A percentile compares a stretch with the other conserved stretches of the same genome.
Evolutionary conservation across 129 eudicot genomes (phyloP).

Genomic region (Erigeron canadensis): DNA sequence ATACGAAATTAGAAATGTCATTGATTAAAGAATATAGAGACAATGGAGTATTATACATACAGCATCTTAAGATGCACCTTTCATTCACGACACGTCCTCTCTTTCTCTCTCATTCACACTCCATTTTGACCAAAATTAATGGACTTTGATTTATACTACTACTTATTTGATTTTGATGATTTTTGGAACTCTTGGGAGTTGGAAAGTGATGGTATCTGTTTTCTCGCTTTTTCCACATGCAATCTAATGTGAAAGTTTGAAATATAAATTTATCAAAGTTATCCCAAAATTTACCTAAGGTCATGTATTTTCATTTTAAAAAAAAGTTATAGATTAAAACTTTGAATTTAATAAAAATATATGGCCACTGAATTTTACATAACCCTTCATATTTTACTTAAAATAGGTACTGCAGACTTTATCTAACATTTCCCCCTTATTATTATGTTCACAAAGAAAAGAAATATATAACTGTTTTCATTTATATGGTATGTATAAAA

Average conservation of each 20-base stretch:
- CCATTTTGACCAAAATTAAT: constrained; percentile 34
- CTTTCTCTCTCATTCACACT: constrained; percentile 31
- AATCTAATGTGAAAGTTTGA: neutral
- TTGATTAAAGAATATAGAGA: constrained; percentile 1
- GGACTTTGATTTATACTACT: constrained; percentile 1
- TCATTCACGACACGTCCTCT: constrained; percentile 19
- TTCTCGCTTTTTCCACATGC: neutral
- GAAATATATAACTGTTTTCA: no score
- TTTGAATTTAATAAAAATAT: no score
- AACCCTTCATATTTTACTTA: no score
- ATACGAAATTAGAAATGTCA: neutral
- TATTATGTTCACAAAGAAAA: no score
- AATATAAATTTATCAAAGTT: no score
- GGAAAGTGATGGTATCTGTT: constrained; percentile 10
- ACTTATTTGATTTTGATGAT: constrained; percentile 16
- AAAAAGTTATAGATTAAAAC: no score
- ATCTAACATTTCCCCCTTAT: no score
- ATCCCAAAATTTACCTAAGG: no score
- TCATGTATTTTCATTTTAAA: no score
- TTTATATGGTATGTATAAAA: neutral
- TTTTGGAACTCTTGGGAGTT: neutral
- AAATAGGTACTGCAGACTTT: no score
- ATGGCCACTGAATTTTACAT: no score
- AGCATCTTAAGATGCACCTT: constrained; percentile 29
- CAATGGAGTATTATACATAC: neutral